A percentile compares a stretch with the other conserved stretches of the same genome.
phyloP scores from a whole-genome alignment of 169 alveolate species.

The Cryptosporidium sp. region DNA sequence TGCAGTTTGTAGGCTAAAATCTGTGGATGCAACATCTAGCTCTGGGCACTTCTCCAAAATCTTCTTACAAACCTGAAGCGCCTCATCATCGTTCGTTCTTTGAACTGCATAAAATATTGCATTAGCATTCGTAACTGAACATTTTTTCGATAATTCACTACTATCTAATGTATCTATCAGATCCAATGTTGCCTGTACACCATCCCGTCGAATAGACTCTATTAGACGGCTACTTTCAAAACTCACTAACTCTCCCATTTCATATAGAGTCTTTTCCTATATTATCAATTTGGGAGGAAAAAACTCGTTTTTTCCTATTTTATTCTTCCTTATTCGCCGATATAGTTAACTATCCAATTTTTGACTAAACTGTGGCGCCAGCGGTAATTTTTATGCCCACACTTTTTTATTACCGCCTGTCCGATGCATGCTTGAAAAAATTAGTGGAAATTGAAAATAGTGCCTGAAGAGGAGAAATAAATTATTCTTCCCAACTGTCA shows the following conservation, averaged over 20 bases:
- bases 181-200: conserved; percentile 14
- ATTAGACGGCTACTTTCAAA: conserved; percentile 43
- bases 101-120: conserved; percentile 89
- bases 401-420: conserved; percentile 59
- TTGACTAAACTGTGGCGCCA: conserved; percentile 53
- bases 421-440: conserved; percentile 64
- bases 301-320: not conserved
- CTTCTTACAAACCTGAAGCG: conserved; percentile 85
- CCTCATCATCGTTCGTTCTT: conserved; percentile 87
- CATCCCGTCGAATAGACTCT: conserved; percentile 62
- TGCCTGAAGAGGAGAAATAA: not conserved
- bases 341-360: conserved; percentile 12
- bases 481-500: not conserved
- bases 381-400: conserved; percentile 44
- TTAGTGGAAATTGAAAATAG: conserved; percentile 7
- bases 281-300: not conserved
- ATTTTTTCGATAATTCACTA: conserved; percentile 33
- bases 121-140: conserved; percentile 79
- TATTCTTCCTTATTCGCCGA: not conserved
- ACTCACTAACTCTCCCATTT: conserved; percentile 45
- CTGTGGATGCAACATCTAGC: conserved; percentile 85
- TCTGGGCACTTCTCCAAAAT: conserved; percentile 84
- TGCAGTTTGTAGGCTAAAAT: conserved; percentile 91
- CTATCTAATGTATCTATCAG: conserved; percentile 14
- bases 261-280: not conserved